Evolutionary conservation across 2,329 filamentous ascomycete genomes (phyloP).

Genomic region (Hypoxylon sp.): DNA sequence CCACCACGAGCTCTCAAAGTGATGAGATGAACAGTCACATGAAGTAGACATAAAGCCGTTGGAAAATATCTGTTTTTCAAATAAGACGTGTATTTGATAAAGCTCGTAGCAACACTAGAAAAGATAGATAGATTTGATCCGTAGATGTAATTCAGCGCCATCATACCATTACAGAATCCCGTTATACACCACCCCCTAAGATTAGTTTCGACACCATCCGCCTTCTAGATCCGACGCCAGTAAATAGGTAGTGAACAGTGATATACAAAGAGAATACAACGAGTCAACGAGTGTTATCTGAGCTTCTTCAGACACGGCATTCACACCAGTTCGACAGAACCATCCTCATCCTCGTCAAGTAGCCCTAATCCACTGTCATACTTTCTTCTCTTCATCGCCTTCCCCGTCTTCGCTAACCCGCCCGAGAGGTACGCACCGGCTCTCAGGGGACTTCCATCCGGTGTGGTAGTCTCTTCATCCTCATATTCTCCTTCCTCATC

Average conservation of each 20-base stretch:
- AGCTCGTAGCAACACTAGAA: conserved; percentile 6
- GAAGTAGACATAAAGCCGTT: background rate
- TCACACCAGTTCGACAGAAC: conserved; percentile 39
- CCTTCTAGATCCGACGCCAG: conserved; percentile 23
- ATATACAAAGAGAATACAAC: conserved; percentile 41
- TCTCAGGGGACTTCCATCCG: conserved; percentile 33
- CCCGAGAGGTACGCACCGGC: conserved; percentile 40
- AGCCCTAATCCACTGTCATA: conserved; percentile 71
- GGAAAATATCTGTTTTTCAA: background rate
- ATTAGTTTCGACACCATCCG: conserved; percentile 15
- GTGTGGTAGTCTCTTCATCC: conserved; percentile 26
- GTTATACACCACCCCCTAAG: background rate
- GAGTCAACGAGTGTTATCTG: conserved; percentile 18
- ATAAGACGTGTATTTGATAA: background rate
- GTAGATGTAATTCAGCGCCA: conserved; percentile 12
- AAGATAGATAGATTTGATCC: conserved; percentile 4
- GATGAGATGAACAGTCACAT: background rate
- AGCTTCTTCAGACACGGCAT: conserved; percentile 8
- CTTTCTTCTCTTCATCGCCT: conserved; percentile 61
- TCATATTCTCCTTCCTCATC: conserved; percentile 4
- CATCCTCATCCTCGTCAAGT: conserved; percentile 66
- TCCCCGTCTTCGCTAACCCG: conserved; percentile 45
- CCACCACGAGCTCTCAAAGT: background rate
- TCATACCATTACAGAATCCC: conserved; percentile 13
- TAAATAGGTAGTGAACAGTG: conserved; percentile 29